Evolutionary conservation across 805 yeast genomes (phyloP), one percentile per base, ranked within the genome.

Genomic region (Saccharomycopsis lassenensis): DNA sequence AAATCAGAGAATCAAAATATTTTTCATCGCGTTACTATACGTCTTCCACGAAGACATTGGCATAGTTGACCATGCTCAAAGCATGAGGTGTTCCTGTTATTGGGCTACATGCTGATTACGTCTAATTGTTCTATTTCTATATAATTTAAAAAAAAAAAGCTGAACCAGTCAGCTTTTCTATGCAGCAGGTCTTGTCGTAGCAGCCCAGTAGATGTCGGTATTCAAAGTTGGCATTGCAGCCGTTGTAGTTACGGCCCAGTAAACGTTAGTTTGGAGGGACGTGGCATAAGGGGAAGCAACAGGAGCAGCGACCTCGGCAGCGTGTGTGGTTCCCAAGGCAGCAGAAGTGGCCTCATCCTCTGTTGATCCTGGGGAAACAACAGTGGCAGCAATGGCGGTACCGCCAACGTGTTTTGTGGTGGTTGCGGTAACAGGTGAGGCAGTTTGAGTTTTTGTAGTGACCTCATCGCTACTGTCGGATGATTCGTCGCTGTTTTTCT

Each of bases 211-310:
- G 14, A 22, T 15, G 14, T 20, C 14, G 7, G 33, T 20, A 12
- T 20, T 16, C 12, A 27, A 14, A 11, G 30, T 14, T n/a, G 30
- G 15, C 26, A 25, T 25, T 10, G 28, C 11, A 8, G 19, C 10
- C 8, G 26, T 3, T 12, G 36, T 14, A 15, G 35, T 31, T 14
- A 27, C 40, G 14, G 40, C 40, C 40, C 40, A 37, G 4, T n/a
- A 25, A 16, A 27, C 20, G 12, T 37, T 11, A 12, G 35, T 25
- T 17, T 12, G 12, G 21, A 26, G n/a, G 29, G 24, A 1, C 20
- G 36, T 4, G 24, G 5, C 15, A 5, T 7, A 14, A 15, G 17
- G 8, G 3, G 11, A 19, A 17, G 4, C 4, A 4, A 24, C 7
- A 21, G 34, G 19, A 14, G 23, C 17, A 15, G 37, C 37, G 21